Percentiles rank a stretch among this genome's conserved stretches.
Evolutionary conservation across 2,329 filamentous ascomycete species (phyloP).

Genomic region (Bipolaris sorokiniana): DNA sequence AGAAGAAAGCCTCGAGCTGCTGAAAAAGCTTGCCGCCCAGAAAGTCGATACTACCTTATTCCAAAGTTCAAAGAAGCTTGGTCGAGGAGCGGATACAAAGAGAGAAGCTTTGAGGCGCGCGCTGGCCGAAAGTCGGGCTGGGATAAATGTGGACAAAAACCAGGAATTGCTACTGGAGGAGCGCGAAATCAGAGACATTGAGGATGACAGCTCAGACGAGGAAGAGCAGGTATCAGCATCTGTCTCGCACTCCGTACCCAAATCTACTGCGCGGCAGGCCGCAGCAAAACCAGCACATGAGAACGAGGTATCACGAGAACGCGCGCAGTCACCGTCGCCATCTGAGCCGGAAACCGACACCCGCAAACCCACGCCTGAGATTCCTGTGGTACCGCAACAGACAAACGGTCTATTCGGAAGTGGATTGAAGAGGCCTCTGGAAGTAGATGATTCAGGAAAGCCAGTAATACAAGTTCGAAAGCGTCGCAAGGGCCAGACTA

Average conservation of each 20-base stretch:
- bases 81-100: slow-evolving; percentile 71
- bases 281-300: slow-evolving; percentile 2
- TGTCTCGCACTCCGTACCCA: background rate
- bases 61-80: slow-evolving; percentile 77
- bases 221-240: slow-evolving; percentile 14
- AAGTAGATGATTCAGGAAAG: slow-evolving; percentile 76
- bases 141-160: slow-evolving; percentile 62
- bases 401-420: slow-evolving; percentile 62
- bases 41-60: slow-evolving; percentile 84
- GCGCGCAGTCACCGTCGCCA: slow-evolving; percentile 24
- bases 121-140: slow-evolving; percentile 68
- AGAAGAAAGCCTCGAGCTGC: slow-evolving; percentile 84
- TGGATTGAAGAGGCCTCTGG: slow-evolving; percentile 85
- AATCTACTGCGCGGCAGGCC: slow-evolving; percentile 1
- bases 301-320: slow-evolving; percentile 16
- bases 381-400: slow-evolving; percentile 7
- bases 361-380: background rate
- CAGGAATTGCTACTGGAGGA: slow-evolving; percentile 62
- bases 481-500: slow-evolving; percentile 61
- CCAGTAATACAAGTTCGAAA: slow-evolving; percentile 85
- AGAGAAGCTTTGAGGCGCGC: slow-evolving; percentile 70
- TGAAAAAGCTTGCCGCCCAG: slow-evolving; percentile 79
- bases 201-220: slow-evolving; percentile 40
- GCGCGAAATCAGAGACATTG: slow-evolving; percentile 33
- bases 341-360: slow-evolving; percentile 24